Evolutionary conservation across 768 basidiomycete species (phyloP), one percentile per base, ranked within the genome.

Genomic region (Suillus cothurnatus): DNA sequence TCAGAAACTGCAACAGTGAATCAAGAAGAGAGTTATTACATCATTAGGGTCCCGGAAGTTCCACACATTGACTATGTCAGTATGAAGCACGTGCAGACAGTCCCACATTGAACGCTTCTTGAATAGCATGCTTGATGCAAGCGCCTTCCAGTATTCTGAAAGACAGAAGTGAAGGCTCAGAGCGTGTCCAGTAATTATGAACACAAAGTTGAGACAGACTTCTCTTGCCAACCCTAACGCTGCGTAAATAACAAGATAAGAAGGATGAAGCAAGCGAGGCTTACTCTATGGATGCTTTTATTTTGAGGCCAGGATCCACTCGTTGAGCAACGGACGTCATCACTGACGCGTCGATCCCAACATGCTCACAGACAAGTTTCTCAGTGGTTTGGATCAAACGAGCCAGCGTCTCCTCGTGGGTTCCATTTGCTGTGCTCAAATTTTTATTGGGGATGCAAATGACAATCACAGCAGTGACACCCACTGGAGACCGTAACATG

Each of bases 1-100:
- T 57, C 21, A 64, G 56, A 9, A 38, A 14, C 60, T 21, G 28
- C 19, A 23, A 63, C 21, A 31, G 34, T 3, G 1, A 43, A 43
- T 38, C 43, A 15, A 11, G 5, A 43, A 31, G 38, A 64, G 3
- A 39, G 7, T 14, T 1, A 39, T 36, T 60, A 64, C 63, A 19
- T 17, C 26, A 8, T 28, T 6, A 28, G 63, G 57, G 53, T 68
- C 68, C 19, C 28, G 34, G 39, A 73, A 69, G 56, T 73, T 72
- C 71, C 72, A 72, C 11, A 66, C 61, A 1, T 43, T 21, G 23
- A 72, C 47, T 19, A 73, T 71, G 39, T 72, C 71, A 1, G 61
- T 31, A 49, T 72, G 71, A 26, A 72, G 64, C 15, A 70, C 63
- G 5, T 64, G 36, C 0, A 72, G 28, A 53, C 72, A 72, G 23